These are phyloP conservation scores for Hemerocallis citrina DNA, from an alignment of 106 monocot genomes.

Conservation along the genomic window DNA sequence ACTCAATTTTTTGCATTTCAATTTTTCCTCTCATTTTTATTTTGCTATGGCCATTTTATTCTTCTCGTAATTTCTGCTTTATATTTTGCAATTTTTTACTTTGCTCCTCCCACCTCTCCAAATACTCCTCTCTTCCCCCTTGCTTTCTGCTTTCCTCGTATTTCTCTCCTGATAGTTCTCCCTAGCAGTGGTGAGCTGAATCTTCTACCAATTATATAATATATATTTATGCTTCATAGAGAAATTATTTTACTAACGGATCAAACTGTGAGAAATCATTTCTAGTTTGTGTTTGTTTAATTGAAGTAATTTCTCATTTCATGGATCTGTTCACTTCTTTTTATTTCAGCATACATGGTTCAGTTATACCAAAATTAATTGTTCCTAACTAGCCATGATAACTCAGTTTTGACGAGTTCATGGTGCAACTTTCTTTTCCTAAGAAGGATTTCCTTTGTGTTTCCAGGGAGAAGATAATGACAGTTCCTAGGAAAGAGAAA, in stretches of 20 bases:
- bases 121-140: no score
- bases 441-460: not conserved
- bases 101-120: no score
- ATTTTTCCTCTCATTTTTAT: no score
- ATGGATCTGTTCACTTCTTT: not conserved
- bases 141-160: no score
- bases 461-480: constrained; percentile 87
- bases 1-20: no score
- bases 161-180: no score
- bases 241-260: not conserved
- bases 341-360: not conserved
- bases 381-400: not conserved
- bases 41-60: no score
- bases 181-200: no score
- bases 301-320: not conserved
- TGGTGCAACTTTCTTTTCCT: not conserved
- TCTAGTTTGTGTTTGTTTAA: not conserved
- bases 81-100: no score
- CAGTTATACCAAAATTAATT: no score
- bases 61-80: no score
- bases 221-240: not conserved
- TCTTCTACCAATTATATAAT: no score
- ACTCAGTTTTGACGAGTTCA: not conserved
- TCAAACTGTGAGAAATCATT: not conserved
- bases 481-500: constrained; percentile 78